Percentiles rank a stretch among this genome's conserved stretches.
These are phyloP conservation scores for Penicillium atrosanguineum DNA, from an alignment of 495 filamentous ascomycete genomes.

Conservation along the genomic window DNA sequence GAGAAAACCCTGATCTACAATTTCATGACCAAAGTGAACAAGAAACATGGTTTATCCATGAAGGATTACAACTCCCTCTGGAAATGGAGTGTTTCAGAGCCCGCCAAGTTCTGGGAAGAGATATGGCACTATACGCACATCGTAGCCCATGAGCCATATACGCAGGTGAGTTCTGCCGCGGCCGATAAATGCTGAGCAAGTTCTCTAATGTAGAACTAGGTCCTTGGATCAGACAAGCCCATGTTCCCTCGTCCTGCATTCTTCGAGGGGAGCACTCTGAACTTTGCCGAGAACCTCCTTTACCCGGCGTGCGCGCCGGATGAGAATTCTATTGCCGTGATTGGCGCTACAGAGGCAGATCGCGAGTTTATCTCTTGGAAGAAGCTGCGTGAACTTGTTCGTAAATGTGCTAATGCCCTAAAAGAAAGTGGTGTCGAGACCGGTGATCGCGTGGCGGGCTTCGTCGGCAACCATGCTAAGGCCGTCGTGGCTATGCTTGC, in stretches of 20 bases:
- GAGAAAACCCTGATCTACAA: slow-evolving; percentile 63
- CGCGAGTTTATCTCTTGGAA: slow-evolving; percentile 75
- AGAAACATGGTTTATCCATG: slow-evolving; percentile 62
- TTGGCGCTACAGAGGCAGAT: slow-evolving; percentile 69
- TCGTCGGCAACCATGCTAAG: slow-evolving; percentile 81
- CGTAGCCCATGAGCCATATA: slow-evolving; percentile 61
- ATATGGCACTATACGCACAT: slow-evolving; percentile 81
- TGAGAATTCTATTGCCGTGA: slow-evolving; percentile 59
- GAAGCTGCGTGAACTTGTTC: slow-evolving; percentile 74
- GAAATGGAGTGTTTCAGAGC: slow-evolving; percentile 78
- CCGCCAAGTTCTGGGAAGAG: slow-evolving; percentile 78
- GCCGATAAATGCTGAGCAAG: neutral
- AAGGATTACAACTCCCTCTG: slow-evolving; percentile 67
- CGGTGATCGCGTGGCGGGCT: slow-evolving; percentile 77
- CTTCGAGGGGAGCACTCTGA: slow-evolving; percentile 74
- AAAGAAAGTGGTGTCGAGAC: slow-evolving; percentile 58
- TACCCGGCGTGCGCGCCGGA: slow-evolving; percentile 63
- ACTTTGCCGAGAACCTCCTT: slow-evolving; percentile 91
- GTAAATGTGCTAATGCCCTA: slow-evolving; percentile 68
- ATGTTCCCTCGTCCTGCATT: slow-evolving; percentile 87
- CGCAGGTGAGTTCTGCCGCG: slow-evolving; percentile 45
- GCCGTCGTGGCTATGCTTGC: slow-evolving; percentile 86
- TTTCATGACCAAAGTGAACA: slow-evolving; percentile 66
- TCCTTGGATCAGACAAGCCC: slow-evolving; percentile 58
- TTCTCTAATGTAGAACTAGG: slow-evolving; percentile 44